These are phyloP conservation scores for Lentinula detonsa DNA, from an alignment of 768 basidiomycete species.

Conservation along the genomic window DNA sequence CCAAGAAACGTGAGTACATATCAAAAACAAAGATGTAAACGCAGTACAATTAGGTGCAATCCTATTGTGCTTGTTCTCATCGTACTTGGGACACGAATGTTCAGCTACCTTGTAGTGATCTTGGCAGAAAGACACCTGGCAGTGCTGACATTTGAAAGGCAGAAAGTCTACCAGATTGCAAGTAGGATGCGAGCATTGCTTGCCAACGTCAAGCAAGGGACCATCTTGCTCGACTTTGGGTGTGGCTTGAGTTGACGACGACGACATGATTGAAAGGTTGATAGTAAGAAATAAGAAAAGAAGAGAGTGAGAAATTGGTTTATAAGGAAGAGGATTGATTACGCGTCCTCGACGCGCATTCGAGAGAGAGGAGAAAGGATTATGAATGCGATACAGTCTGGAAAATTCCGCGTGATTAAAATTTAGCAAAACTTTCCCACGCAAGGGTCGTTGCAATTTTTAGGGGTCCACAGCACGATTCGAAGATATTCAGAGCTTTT, in stretches of 20 bases:
- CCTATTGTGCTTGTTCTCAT: slow-evolving; percentile 64
- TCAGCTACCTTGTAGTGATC: slow-evolving; percentile 70
- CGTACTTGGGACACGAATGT: slow-evolving; percentile 66
- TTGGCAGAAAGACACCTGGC: slow-evolving; percentile 62
- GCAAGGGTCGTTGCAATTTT: too few species aligned
- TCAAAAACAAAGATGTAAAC: slow-evolving; percentile 15
- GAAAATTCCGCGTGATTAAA: neutral
- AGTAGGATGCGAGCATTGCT: slow-evolving; percentile 60
- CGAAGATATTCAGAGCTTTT: too few species aligned
- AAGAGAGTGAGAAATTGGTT: neutral
- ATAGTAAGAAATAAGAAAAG: neutral
- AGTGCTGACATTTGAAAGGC: slow-evolving; percentile 84
- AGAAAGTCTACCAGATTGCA: slow-evolving; percentile 79
- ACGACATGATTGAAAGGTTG: neutral
- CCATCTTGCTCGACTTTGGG: slow-evolving; percentile 33
- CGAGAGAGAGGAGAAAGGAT: neutral
- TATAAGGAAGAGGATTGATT: neutral
- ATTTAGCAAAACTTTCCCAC: too few species aligned
- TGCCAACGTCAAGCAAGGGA: slow-evolving; percentile 62
- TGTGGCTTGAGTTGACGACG: slow-evolving; percentile 8
- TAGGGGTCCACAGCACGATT: too few species aligned
- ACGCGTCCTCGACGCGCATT: slow-evolving; percentile 4
- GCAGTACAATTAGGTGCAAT: slow-evolving; percentile 66
- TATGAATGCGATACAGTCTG: too few species aligned
- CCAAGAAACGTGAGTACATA: slow-evolving; percentile 1